A percentile compares a stretch with the other conserved stretches of the same genome.
These are phyloP conservation scores for Neurospora sp. DNA, from an alignment of 495 filamentous ascomycete species.

Conservation along the genomic window DNA sequence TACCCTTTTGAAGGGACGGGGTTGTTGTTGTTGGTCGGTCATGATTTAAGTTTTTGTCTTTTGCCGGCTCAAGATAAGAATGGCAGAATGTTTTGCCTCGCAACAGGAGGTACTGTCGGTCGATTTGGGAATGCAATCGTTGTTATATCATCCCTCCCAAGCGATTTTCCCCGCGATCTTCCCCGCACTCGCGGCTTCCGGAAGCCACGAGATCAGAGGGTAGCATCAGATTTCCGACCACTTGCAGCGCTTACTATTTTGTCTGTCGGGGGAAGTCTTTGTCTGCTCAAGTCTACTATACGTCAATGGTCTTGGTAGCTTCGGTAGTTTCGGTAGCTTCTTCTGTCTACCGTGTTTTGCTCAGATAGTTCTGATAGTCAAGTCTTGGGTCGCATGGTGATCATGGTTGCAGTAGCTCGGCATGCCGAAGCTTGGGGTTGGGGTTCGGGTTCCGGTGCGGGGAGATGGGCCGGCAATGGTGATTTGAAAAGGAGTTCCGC, in stretches of 20 bases:
- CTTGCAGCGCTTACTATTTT: neutral
- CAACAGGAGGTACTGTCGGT: neutral
- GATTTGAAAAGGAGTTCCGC: neutral
- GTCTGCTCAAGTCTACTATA: neutral
- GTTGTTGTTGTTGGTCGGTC: neutral
- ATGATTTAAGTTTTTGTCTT: neutral
- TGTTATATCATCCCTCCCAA: neutral
- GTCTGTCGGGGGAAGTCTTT: neutral
- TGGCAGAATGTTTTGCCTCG: too few relatives aligned
- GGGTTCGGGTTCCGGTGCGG: neutral
- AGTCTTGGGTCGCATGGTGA: neutral
- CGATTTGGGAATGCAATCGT: neutral
- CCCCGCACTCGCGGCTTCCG: neutral
- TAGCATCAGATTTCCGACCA: neutral
- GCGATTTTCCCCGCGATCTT: neutral
- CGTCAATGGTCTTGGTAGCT: neutral
- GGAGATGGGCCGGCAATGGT: neutral
- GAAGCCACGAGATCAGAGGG: neutral
- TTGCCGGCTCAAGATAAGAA: neutral
- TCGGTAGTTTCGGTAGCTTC: neutral
- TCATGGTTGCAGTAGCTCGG: neutral
- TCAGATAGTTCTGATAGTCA: neutral
- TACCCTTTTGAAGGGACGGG: neutral
- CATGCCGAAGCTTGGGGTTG: neutral
- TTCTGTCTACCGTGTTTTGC: neutral